Conservation (phyloP, 305 asterid species). For the Rubia peregrina region DNA sequence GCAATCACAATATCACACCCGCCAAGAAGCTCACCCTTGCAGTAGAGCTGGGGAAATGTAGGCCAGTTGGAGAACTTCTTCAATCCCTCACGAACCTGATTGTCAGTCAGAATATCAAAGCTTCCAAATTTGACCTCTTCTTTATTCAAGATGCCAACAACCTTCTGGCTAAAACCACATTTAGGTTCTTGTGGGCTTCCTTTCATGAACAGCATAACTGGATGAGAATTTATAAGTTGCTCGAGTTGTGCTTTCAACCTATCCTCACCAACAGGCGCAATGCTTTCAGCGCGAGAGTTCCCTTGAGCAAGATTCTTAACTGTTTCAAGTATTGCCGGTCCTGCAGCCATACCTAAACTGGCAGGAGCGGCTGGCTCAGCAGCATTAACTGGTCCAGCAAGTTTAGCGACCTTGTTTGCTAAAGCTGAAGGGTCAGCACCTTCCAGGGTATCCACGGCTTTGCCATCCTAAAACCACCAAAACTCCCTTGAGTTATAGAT, state of each 20-base stretch:
- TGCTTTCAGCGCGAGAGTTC: slow-evolving; percentile 35
- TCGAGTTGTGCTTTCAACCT: slow-evolving; percentile 45
- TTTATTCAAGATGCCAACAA: slow-evolving; percentile 73
- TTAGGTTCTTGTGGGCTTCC: slow-evolving; percentile 79
- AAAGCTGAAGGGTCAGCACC: slow-evolving; percentile 97
- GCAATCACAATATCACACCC: slow-evolving; percentile 78
- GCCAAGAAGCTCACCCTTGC: slow-evolving; percentile 92
- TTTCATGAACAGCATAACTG: slow-evolving; percentile 88
- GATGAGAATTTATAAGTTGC: slow-evolving; percentile 60
- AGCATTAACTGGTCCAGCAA: slow-evolving; percentile 62
- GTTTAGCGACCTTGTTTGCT: slow-evolving; percentile 96
- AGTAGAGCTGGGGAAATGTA: slow-evolving; percentile 88
- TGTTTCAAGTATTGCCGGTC: slow-evolving; percentile 74
- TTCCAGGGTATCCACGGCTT: slow-evolving; percentile 70
- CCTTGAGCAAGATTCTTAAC: slow-evolving; percentile 62
- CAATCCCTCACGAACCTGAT: slow-evolving; percentile 80
- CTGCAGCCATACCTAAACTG: slow-evolving; percentile 98
- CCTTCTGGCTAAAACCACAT: slow-evolving; percentile 91
- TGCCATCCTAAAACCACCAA: slow-evolving; percentile 59
- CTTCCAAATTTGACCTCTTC: slow-evolving; percentile 78
- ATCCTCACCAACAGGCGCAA: slow-evolving; percentile 29
- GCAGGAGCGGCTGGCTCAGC: slow-evolving; percentile 96
- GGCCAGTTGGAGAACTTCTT: slow-evolving; percentile 95
- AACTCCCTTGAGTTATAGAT: not conserved
- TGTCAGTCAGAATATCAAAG: slow-evolving; percentile 68